phyloP scores from a whole-genome alignment of 176 grass and related monocot species.

The Aegilops tauschii region DNA sequence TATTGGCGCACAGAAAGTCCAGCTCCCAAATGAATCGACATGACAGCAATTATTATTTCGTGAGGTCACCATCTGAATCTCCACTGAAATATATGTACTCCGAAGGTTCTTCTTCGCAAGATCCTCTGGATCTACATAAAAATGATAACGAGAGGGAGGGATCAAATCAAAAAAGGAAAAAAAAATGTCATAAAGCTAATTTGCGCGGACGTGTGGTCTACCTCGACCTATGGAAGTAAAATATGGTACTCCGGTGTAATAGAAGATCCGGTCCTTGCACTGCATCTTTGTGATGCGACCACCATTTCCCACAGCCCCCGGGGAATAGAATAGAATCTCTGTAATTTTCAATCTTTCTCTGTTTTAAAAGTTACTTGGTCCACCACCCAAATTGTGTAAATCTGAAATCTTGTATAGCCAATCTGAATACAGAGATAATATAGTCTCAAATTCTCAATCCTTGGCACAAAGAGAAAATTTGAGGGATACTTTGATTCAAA shows the following conservation, averaged over 20 bases:
- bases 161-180: neutral
- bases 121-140: neutral
- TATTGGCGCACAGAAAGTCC: neutral
- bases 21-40: neutral
- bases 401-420: neutral
- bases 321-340: neutral
- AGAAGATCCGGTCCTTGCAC: neutral
- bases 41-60: neutral
- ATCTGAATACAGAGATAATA: neutral
- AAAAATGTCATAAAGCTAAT: neutral
- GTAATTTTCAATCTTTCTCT: neutral
- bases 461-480: too few relatives aligned
- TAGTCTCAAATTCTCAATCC: too few relatives aligned
- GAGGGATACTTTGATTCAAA: too few relatives aligned
- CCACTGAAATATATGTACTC: neutral
- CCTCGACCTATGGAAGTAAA: neutral
- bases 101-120: neutral
- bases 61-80: neutral
- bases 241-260: neutral
- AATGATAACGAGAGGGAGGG: neutral
- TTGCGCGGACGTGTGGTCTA: neutral
- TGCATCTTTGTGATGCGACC: conserved; percentile 14
- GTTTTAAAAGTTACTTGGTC: neutral
- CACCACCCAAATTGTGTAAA: neutral
- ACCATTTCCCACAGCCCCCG: neutral